A percentile compares a stretch with the other conserved stretches of the same genome.
phyloP scores from a whole-genome alignment of 2,329 filamentous ascomycete genomes.

The Penicillium sp. region DNA sequence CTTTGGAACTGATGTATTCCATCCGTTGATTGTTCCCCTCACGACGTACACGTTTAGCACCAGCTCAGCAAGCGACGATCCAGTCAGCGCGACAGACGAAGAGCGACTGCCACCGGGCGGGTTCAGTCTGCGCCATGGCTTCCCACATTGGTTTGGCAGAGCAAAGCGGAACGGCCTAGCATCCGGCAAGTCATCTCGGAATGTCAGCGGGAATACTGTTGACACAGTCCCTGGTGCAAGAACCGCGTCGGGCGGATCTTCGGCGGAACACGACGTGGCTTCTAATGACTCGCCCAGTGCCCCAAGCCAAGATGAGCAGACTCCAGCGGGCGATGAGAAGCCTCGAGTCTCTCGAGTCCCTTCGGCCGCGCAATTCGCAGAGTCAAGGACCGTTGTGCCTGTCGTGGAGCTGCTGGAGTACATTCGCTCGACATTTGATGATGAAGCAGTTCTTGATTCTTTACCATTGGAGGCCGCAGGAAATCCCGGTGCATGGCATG shows the following conservation, averaged over 20 bases:
- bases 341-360: slow-evolving; percentile 20
- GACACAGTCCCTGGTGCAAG: slow-evolving; percentile 8
- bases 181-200: slow-evolving; percentile 44
- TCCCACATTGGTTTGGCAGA: slow-evolving; percentile 84
- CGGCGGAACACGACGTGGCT: slow-evolving; percentile 1
- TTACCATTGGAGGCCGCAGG: slow-evolving; percentile 81
- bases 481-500: slow-evolving; percentile 91
- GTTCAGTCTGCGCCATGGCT: slow-evolving; percentile 88
- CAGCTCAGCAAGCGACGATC: slow-evolving; percentile 72
- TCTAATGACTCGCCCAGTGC: slow-evolving; percentile 8
- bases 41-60: slow-evolving; percentile 95
- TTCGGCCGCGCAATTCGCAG: slow-evolving; percentile 20
- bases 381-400: slow-evolving; percentile 51
- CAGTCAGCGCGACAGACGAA: slow-evolving; percentile 80
- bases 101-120: slow-evolving; percentile 84
- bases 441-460: slow-evolving; percentile 74
- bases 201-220: slow-evolving; percentile 48
- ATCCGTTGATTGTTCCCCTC: slow-evolving; percentile 86
- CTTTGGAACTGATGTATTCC: slow-evolving; percentile 91
- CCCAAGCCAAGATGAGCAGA: slow-evolving; percentile 7
- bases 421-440: slow-evolving; percentile 78
- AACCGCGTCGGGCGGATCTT: background rate
- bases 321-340: slow-evolving; percentile 3
- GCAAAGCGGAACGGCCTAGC: slow-evolving; percentile 50
- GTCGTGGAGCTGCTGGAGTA: slow-evolving; percentile 76